Percentiles rank a stretch among this genome's conserved stretches.
These are phyloP conservation scores for Xylaria multiplex DNA, from an alignment of 2,329 filamentous ascomycete genomes.

Conservation along the genomic window DNA sequence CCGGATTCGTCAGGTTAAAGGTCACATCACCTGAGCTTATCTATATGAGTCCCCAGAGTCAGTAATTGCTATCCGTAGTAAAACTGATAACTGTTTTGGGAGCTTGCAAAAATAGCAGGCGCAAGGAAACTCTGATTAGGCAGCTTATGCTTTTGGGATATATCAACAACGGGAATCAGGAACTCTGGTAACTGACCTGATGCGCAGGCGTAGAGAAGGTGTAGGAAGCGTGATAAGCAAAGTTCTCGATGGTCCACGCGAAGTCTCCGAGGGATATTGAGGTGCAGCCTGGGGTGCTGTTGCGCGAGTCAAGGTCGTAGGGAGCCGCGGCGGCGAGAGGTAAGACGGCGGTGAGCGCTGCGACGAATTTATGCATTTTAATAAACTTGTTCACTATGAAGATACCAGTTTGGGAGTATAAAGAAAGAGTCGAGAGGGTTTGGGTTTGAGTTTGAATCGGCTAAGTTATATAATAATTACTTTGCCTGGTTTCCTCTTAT, in stretches of 20 bases:
- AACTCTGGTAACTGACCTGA: slow-evolving; percentile 50
- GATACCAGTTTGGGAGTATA: not conserved
- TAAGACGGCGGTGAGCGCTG: slow-evolving; percentile 42
- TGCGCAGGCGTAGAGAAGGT: slow-evolving; percentile 61
- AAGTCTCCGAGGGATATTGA: slow-evolving; percentile 49
- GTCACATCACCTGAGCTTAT: slow-evolving; percentile 58
- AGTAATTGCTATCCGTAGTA: too few species aligned
- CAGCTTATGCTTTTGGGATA: too few species aligned
- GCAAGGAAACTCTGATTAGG: too few species aligned
- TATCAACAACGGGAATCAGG: too few species aligned
- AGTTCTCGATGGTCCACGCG: slow-evolving; percentile 55
- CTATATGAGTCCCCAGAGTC: slow-evolving; percentile 38
- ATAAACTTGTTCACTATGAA: not conserved
- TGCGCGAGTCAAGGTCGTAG: slow-evolving; percentile 35
- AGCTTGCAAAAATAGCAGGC: too few species aligned
- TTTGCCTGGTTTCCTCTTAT: not conserved
- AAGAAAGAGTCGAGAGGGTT: not conserved
- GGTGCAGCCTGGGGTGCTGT: slow-evolving; percentile 48
- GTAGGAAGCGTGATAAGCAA: slow-evolving; percentile 57
- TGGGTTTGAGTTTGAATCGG: too few species aligned
- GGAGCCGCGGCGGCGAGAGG: slow-evolving; percentile 46
- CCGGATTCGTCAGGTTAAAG: slow-evolving; percentile 62
- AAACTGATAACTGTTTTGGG: too few species aligned
- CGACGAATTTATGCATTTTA: slow-evolving; percentile 45
- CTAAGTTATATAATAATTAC: not conserved